These are phyloP conservation scores for Fomitopsis pinicola DNA, from an alignment of 1,284 basidiomycete genomes.

Conservation along the genomic window DNA sequence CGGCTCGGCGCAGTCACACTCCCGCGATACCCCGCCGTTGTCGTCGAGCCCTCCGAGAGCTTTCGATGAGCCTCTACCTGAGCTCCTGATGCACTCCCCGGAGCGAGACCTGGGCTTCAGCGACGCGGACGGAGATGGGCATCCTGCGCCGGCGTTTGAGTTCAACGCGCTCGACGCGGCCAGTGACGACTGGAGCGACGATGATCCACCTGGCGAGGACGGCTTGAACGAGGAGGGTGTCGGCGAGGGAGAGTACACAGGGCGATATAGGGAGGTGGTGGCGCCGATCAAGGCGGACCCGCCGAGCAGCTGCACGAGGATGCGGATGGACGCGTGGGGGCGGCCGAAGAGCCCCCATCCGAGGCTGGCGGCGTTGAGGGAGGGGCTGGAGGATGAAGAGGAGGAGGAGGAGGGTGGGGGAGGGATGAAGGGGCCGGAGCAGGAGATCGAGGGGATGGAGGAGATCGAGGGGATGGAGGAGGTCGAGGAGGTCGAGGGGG, in stretches of 20 bases:
- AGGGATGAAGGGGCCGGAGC: background rate
- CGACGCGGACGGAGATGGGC: slow-evolving; percentile 11
- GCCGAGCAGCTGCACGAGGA: slow-evolving; percentile 49
- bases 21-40: slow-evolving; percentile 21
- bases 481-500: background rate
- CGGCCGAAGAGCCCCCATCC: slow-evolving; percentile 22
- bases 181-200: slow-evolving; percentile 30
- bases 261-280: slow-evolving; percentile 47
- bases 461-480: slow-evolving; percentile 16
- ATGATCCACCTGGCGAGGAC: slow-evolving; percentile 13
- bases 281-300: slow-evolving; percentile 66
- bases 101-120: background rate
- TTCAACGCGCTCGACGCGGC: slow-evolving; percentile 12
- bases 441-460: slow-evolving; percentile 17
- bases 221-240: slow-evolving; percentile 22
- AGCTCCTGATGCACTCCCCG: background rate
- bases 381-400: slow-evolving; percentile 8
- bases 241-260: slow-evolving; percentile 59
- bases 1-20: slow-evolving; percentile 11
- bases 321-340: slow-evolving; percentile 57
- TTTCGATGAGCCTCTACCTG: background rate
- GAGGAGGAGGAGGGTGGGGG: background rate
- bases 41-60: slow-evolving; percentile 21
- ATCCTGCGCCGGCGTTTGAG: slow-evolving; percentile 1
- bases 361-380: slow-evolving; percentile 12